Evolutionary conservation across 2,329 filamentous ascomycete species (phyloP).

Genomic region (Fusarium oligoseptatum): DNA sequence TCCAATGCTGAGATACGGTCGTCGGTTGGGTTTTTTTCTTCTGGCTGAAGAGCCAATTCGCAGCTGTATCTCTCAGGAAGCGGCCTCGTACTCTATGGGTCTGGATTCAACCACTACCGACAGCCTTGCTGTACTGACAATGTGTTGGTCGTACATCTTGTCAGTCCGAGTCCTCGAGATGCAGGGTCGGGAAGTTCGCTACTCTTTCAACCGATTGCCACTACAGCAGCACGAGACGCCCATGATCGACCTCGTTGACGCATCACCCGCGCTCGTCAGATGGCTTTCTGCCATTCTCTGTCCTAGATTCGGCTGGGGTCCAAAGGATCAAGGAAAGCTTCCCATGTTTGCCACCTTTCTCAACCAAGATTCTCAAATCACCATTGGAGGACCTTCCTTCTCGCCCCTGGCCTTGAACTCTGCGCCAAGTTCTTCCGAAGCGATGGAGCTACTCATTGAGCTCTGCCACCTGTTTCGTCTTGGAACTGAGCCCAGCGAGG

Average conservation of each 20-base stretch:
- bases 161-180: conserved; percentile 6
- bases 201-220: background rate
- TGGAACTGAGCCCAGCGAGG: background rate
- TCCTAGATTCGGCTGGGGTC: background rate
- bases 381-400: background rate
- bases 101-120: background rate
- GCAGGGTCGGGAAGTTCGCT: background rate
- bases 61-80: background rate
- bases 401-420: background rate
- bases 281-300: background rate
- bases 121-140: conserved; percentile 5
- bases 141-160: conserved; percentile 10
- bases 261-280: background rate
- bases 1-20: background rate
- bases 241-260: background rate
- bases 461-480: background rate
- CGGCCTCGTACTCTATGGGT: background rate
- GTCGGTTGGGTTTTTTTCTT: background rate
- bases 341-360: background rate
- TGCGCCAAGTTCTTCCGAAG: conserved; percentile 8
- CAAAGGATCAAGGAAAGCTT: background rate
- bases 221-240: background rate
- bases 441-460: background rate
- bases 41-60: background rate
- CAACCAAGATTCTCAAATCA: background rate